Evolutionary conservation across 2,329 filamentous ascomycete genomes (phyloP), one percentile per base, ranked within the genome.

Genomic region (Fusarium devonianum): DNA sequence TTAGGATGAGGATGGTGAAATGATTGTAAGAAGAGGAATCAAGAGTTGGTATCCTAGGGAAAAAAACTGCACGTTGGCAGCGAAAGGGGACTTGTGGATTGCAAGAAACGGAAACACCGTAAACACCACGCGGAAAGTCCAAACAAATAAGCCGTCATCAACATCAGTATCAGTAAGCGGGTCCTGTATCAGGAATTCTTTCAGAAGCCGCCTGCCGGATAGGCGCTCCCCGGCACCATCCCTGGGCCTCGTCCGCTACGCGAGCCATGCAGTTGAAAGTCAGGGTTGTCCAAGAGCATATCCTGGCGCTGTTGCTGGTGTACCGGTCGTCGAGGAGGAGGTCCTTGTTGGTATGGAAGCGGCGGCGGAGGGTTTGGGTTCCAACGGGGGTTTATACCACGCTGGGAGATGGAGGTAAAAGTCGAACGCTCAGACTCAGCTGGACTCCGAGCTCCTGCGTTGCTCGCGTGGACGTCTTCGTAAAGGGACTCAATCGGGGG

Each of bases 391-490:
- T 97, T 97, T 44, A 97, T 77, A 1, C 89, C 89, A 23, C 93
- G 83, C 71, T 97, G 92, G 0, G 88, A 93, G 34, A 97, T 88
- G 9, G 89, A 94, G 2, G 93, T 97, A 72, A 96, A 97, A 62
- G 88, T 89, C 34, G 87, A 93, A 17, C 84, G 82, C 66, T 96
- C 90, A 55, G 88, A 93, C 63, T 86, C 83, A 21, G 86, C 84
- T 22, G 89, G 92, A 64, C 86, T 93, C 63, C 89, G 82, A 34
- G 82, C 73, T 33, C 81, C 80, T 21, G 72, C 66, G 22, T 68
- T 68, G 56, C 82, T 62, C 23, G 57, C 80, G 32, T 81, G 82
- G 25, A 87, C 68, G 54, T 88, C 84, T 56, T 92, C 88, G 59
- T 84, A 86, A 12, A 78, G 79, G 23, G 66, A 66, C 35, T 76